These are phyloP conservation scores for Aspergillus novofumigatus DNA, from an alignment of 2,329 filamentous ascomycete genomes.

Conservation along the genomic window DNA sequence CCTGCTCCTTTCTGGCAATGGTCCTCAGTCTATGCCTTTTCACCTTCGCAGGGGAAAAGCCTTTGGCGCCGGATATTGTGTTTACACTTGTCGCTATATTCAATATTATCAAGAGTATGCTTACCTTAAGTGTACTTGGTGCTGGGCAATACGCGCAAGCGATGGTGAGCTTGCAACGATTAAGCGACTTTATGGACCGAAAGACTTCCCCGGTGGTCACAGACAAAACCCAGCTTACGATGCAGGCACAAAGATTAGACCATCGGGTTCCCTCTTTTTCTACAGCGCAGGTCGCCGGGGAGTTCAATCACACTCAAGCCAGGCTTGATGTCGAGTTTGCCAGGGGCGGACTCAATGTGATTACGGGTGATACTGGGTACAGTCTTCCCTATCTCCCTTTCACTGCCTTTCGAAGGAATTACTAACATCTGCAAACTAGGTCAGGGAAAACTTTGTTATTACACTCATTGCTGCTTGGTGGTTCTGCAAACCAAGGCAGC, in stretches of 20 bases:
- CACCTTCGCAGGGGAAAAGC: not conserved
- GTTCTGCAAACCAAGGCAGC: not conserved
- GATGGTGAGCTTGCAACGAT: conserved; percentile 6
- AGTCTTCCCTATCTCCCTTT: not conserved
- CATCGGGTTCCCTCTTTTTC: not conserved
- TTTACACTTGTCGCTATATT: conserved; percentile 11
- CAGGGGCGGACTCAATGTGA: conserved; percentile 1
- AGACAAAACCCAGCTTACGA: not conserved
- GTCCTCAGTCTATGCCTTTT: conserved; percentile 5
- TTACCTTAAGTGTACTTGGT: conserved; percentile 8
- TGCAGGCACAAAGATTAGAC: not conserved
- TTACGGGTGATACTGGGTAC: conserved; percentile 7
- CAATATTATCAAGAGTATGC: conserved; percentile 12
- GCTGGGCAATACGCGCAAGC: conserved; percentile 13
- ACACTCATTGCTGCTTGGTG: conserved; percentile 1
- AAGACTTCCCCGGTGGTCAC: not conserved
- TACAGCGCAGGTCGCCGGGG: not conserved
- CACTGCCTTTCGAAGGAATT: not conserved
- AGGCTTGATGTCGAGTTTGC: conserved; percentile 1
- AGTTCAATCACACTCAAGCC: not conserved
- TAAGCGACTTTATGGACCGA: conserved; percentile 6
- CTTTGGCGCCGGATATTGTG: conserved; percentile 6
- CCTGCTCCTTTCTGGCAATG: conserved; percentile 6
- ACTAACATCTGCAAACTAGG: not conserved
- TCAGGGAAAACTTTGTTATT: conserved; percentile 5